Conservation (phyloP, 2,329 filamentous ascomycete species). For the Ophiostoma triangulosporum region DNA sequence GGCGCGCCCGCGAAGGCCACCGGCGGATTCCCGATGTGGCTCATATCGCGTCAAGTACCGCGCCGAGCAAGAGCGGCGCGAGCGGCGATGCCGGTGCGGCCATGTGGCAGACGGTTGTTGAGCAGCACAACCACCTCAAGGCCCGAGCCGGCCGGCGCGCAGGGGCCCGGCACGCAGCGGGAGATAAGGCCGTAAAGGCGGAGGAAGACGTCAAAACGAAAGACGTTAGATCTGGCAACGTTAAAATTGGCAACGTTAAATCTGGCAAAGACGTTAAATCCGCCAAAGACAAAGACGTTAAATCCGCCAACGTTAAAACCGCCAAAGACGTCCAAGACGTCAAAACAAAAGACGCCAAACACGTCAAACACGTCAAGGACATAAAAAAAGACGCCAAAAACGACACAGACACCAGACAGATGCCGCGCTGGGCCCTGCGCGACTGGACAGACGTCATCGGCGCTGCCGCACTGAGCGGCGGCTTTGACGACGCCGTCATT, state of each 20-base stretch:
- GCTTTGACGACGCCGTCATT: constrained; percentile 52
- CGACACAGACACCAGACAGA: neutral
- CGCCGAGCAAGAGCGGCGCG: neutral
- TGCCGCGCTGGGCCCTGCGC: constrained; percentile 31
- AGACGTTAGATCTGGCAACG: neutral
- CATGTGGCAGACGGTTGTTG: neutral
- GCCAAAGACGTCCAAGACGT: neutral
- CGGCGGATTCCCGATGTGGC: constrained; percentile 9
- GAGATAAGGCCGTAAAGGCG: too few species aligned
- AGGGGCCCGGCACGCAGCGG: neutral
- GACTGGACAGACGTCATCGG: constrained; percentile 83
- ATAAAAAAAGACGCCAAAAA: neutral
- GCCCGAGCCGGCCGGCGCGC: neutral
- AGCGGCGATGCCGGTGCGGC: neutral
- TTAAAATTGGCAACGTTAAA: neutral
- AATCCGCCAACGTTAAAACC: neutral
- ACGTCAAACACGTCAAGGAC: neutral
- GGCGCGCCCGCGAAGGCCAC: constrained; percentile 30
- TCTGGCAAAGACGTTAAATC: neutral
- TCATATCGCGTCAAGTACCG: neutral
- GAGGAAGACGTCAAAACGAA: neutral
- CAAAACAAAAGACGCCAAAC: neutral
- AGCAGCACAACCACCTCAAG: neutral
- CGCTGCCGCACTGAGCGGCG: constrained; percentile 59
- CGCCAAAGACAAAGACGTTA: neutral